These are phyloP conservation scores for Fragosphaeria purpurea DNA, from an alignment of 2,329 filamentous ascomycete genomes.

Conservation along the genomic window DNA sequence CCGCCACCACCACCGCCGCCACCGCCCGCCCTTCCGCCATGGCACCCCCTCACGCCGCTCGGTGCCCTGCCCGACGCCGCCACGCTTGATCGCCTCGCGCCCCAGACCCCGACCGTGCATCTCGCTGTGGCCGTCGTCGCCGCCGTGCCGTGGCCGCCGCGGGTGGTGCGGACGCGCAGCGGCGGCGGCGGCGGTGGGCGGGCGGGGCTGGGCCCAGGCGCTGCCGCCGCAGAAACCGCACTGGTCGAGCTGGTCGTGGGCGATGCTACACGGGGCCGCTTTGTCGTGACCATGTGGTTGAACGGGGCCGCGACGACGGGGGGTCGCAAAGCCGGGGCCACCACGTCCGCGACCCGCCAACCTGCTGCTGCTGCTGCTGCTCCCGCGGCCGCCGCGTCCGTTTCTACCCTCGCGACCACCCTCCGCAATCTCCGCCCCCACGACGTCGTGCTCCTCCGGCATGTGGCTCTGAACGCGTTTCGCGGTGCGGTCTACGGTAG, in stretches of 20 bases:
- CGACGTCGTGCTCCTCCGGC: slow-evolving; percentile 70
- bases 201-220: slow-evolving; percentile 10
- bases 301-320: slow-evolving; percentile 3
- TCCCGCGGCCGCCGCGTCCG: not conserved
- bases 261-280: slow-evolving; percentile 74
- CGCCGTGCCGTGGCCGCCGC: slow-evolving; percentile 45
- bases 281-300: slow-evolving; percentile 80
- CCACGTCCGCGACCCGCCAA: too few relatives aligned
- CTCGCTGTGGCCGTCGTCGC: slow-evolving; percentile 72
- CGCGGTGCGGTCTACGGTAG: slow-evolving; percentile 73
- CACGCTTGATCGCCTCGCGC: slow-evolving; percentile 57
- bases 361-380: too few relatives aligned
- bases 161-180: slow-evolving; percentile 58
- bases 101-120: slow-evolving; percentile 74
- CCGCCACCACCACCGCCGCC: slow-evolving; percentile 5
- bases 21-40: slow-evolving; percentile 16
- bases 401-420: slow-evolving; percentile 22
- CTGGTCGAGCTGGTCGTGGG: slow-evolving; percentile 72
- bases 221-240: too few relatives aligned
- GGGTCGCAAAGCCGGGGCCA: too few relatives aligned
- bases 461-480: slow-evolving; percentile 70
- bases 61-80: slow-evolving; percentile 58
- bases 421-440: slow-evolving; percentile 48
- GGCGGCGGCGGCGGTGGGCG: slow-evolving; percentile 28
- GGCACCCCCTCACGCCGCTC: slow-evolving; percentile 48